Conservation (phyloP, 2,329 filamentous ascomycete species). For the Talaromyces sp. region DNA sequence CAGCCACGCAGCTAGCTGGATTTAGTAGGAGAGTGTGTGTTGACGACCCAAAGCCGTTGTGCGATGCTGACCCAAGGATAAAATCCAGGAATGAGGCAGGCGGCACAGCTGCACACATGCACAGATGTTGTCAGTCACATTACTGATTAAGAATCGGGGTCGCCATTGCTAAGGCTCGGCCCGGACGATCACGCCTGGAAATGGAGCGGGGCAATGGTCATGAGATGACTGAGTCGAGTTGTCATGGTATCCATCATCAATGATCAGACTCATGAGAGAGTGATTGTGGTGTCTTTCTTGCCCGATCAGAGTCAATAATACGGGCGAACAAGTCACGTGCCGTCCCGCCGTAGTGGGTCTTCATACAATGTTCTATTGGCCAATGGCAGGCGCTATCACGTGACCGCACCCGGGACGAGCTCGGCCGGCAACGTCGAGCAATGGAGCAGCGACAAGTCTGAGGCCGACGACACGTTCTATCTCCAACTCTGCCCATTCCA, state of each 20-base stretch:
- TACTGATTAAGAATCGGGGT: background rate
- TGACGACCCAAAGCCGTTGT: background rate
- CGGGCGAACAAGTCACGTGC: background rate
- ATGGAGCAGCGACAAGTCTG: background rate
- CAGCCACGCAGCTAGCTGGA: background rate
- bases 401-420: background rate
- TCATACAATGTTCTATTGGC: background rate
- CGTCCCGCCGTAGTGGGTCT: background rate
- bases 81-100: background rate
- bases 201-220: background rate
- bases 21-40: background rate
- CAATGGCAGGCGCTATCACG: background rate
- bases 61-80: background rate
- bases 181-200: background rate
- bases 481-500: constrained; percentile 14
- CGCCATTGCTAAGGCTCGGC: background rate
- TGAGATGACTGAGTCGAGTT: background rate
- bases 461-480: constrained; percentile 5
- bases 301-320: background rate
- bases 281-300: background rate
- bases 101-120: background rate
- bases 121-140: background rate
- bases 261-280: background rate
- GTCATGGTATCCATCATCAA: background rate
- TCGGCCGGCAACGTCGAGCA: constrained; percentile 2